Evolutionary conservation across 768 basidiomycete species (phyloP).

Genomic region (Hygrocybe coccinea): DNA sequence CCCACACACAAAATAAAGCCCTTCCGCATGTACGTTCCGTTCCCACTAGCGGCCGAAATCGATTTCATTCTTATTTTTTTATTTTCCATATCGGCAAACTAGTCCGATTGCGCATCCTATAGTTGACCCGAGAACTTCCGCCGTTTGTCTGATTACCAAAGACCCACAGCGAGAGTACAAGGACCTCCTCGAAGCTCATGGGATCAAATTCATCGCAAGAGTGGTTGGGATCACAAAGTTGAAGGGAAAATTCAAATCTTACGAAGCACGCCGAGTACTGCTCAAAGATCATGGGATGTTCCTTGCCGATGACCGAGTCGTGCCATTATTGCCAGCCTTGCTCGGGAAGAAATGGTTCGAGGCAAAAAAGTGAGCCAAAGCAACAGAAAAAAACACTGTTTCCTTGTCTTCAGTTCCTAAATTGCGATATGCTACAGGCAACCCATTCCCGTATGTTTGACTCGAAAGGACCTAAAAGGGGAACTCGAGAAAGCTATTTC

Average conservation of each 20-base stretch:
- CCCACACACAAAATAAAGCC: slow-evolving; percentile 76
- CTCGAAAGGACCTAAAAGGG: slow-evolving; percentile 82
- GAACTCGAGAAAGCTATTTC: slow-evolving; percentile 91
- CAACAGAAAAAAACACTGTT: not conserved
- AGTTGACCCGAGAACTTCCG: slow-evolving; percentile 73
- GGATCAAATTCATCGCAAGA: slow-evolving; percentile 84
- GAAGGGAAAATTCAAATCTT: slow-evolving; percentile 88
- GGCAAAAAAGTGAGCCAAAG: slow-evolving; percentile 87
- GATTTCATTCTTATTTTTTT: slow-evolving; percentile 9
- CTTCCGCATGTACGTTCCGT: slow-evolving; percentile 64
- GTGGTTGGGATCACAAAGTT: slow-evolving; percentile 90
- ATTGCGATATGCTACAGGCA: slow-evolving; percentile 51
- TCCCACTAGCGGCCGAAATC: not conserved
- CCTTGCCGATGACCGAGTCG: slow-evolving; percentile 85
- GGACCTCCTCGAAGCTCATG: slow-evolving; percentile 71
- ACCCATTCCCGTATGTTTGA: slow-evolving; percentile 90
- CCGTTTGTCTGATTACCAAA: slow-evolving; percentile 90
- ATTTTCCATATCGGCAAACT: not conserved
- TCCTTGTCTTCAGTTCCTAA: not conserved
- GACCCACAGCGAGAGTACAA: slow-evolving; percentile 97
- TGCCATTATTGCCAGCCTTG: slow-evolving; percentile 81
- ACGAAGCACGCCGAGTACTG: slow-evolving; percentile 75
- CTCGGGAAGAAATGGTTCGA: slow-evolving; percentile 89
- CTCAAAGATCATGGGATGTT: slow-evolving; percentile 89
- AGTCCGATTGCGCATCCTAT: slow-evolving; percentile 77